Evolutionary conservation across 73 alveolate species (phyloP), one percentile per base, ranked within the genome.

Genomic region (Paramecium caudatum): DNA sequence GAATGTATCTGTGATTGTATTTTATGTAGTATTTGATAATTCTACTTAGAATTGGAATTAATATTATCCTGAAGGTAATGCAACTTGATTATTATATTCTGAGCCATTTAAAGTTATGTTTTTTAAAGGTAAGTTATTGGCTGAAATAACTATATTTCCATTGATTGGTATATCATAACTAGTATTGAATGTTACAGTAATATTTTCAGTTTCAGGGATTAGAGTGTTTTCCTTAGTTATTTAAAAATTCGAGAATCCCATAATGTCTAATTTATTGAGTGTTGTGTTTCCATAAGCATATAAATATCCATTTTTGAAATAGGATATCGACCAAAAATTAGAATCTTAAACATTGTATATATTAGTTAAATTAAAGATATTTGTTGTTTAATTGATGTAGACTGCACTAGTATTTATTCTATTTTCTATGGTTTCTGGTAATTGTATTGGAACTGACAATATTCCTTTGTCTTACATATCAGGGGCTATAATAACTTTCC

Each of bases 201-300:
- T 9, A 3, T 65, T 65, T 32, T 65, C 83, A 4, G 47, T 13
- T 65, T 65, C 83, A 65, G 32, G 16, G 6, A 65, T 4, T 65
- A 12, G 2, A 13, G 83, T 12, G 7, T 65, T 33, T 65, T 65
- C 15, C 34, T 30, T 33, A 0, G 27, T 33, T 0, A 65, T 36
- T 33, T 30, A 32, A 15, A 65, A 16, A 65, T 65, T 65, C 30
- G 19, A 32, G 17, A 65, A 65, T 1, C 34, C 47, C 83, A 65
- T 65, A 33, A 65, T 65, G 19, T 30, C 27, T 27, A 65, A 15
- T 32, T 30, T 12, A 3, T 36, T 36, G 3, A 36, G 17, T n/a
- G 49, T 65, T 36, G 34, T 13, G 39, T 30, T 33, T 3, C 83
- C 83, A 27, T 65, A 65, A 6, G 83, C 83, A 32, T 65, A 65